Percentiles rank a stretch among this genome's conserved stretches.
Evolutionary conservation across 1,284 basidiomycete species (phyloP).

Genomic region (Caloboletus firmus): DNA sequence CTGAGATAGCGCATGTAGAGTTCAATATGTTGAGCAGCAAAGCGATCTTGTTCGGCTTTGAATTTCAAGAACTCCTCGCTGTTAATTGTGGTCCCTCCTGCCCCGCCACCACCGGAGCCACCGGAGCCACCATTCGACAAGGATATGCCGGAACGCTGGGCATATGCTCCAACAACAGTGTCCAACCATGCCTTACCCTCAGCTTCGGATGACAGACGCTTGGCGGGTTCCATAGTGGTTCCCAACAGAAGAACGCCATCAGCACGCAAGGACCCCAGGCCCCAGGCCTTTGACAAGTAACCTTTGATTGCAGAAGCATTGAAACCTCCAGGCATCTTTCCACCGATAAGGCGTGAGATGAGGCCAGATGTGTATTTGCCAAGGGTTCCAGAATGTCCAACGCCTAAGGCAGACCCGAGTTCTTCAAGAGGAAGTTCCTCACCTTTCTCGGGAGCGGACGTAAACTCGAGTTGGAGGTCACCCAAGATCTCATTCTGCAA

Average conservation of each 20-base stretch:
- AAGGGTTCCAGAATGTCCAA: conserved; percentile 82
- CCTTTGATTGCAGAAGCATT: conserved; percentile 92
- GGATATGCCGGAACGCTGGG: conserved; percentile 83
- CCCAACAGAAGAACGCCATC: conserved; percentile 92
- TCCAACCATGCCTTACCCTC: conserved; percentile 97
- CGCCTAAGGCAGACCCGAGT: conserved; percentile 81
- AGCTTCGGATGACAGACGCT: conserved; percentile 87
- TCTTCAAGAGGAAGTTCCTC: conserved; percentile 97
- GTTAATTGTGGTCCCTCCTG: conserved; percentile 87
- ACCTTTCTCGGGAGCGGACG: conserved; percentile 94
- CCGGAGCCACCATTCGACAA: conserved; percentile 69
- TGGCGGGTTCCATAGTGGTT: conserved; percentile 90
- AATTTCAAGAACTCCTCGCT: conserved; percentile 98
- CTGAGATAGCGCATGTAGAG: conserved; percentile 95
- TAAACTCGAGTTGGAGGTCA: conserved; percentile 88
- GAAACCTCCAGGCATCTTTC: conserved; percentile 99
- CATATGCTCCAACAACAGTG: conserved; percentile 80
- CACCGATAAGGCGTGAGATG: conserved; percentile 88
- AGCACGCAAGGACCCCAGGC: conserved; percentile 84
- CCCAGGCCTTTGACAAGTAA: conserved; percentile 90
- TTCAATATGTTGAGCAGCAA: conserved; percentile 92
- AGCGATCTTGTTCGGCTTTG: conserved; percentile 89
- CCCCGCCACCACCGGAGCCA: conserved; percentile 60
- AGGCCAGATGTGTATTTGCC: conserved; percentile 96
- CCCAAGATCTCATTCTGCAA: conserved; percentile 97